A percentile compares a stretch with the other conserved stretches of the same genome.
phyloP scores from a whole-genome alignment of 1,139 yeast genomes.

The Tardiomyces digboiensis region DNA sequence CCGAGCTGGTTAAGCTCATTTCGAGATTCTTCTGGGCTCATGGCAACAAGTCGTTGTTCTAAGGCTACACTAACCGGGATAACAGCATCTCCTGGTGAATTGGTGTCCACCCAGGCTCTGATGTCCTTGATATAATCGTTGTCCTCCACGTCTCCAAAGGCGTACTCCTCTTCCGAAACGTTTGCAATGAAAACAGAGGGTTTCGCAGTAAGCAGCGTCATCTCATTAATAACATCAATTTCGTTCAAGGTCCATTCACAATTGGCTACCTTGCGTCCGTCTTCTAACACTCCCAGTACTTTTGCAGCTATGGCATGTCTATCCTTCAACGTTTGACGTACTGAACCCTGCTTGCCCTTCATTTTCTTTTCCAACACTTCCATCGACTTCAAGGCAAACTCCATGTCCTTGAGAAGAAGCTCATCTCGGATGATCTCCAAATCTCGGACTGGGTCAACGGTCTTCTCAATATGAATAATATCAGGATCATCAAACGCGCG shows the following conservation, averaged over 20 bases:
- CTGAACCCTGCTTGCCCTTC: slow-evolving; percentile 73
- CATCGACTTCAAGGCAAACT: slow-evolving; percentile 83
- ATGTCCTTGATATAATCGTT: slow-evolving; percentile 33
- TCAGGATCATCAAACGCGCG: slow-evolving; percentile 98
- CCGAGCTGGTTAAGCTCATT: slow-evolving; percentile 72
- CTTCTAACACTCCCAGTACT: slow-evolving; percentile 58
- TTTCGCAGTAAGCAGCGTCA: slow-evolving; percentile 78
- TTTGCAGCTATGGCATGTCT: slow-evolving; percentile 72
- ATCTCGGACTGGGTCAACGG: slow-evolving; percentile 93
- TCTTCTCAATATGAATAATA: slow-evolving; percentile 96
- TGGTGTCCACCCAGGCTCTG: slow-evolving; percentile 78
- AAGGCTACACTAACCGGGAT: slow-evolving; percentile 80
- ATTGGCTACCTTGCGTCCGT: slow-evolving; percentile 86
- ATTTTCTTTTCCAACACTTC: slow-evolving; percentile 83
- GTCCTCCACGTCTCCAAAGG: slow-evolving; percentile 33
- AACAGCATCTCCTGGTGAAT: slow-evolving; percentile 81
- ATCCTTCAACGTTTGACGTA: slow-evolving; percentile 89
- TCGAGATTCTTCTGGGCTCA: slow-evolving; percentile 68
- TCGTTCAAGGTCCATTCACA: slow-evolving; percentile 86
- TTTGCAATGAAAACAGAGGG: slow-evolving; percentile 88
- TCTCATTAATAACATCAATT: slow-evolving; percentile 77
- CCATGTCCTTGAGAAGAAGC: slow-evolving; percentile 93
- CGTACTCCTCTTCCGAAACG: slow-evolving; percentile 87
- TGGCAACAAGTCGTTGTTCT: slow-evolving; percentile 73
- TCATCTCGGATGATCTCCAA: slow-evolving; percentile 88